Evolutionary conservation across 495 filamentous ascomycete species (phyloP).

Genomic region (Aspergillus homomorphus): DNA sequence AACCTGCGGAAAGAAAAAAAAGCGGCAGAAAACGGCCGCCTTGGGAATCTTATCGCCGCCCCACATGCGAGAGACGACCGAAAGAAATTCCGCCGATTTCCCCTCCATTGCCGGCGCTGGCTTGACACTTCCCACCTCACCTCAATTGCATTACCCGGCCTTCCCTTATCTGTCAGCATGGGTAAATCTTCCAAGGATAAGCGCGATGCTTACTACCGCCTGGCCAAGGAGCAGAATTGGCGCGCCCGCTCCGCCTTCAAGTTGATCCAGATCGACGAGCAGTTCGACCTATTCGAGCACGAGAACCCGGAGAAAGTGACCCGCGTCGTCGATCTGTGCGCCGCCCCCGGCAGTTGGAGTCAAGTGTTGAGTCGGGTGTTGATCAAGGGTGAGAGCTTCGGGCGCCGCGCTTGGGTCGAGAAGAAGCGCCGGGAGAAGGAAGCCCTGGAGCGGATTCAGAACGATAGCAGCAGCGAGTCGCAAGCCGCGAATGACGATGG

Average conservation of each 20-base stretch:
- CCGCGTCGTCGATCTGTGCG: constrained; percentile 94
- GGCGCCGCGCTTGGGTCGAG: constrained; percentile 78
- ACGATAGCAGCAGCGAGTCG: constrained; percentile 11
- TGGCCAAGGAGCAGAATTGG: constrained; percentile 98
- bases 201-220: constrained; percentile 93
- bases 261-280: constrained; percentile 90
- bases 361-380: constrained; percentile 91
- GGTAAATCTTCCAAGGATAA: constrained; percentile 99
- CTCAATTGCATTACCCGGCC: not conserved
- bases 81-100: constrained; percentile 24
- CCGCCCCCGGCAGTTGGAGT: constrained; percentile 93
- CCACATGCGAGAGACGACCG: constrained; percentile 20
- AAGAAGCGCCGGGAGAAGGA: constrained; percentile 59
- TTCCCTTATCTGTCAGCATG: constrained; percentile 50
- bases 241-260: constrained; percentile 96
- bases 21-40: constrained; percentile 41
- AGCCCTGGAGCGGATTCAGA: constrained; percentile 39
- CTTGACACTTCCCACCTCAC: not conserved
- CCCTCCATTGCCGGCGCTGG: constrained; percentile 5
- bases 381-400: constrained; percentile 89
- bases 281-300: constrained; percentile 86
- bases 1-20: constrained; percentile 28
- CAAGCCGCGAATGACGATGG: constrained; percentile 1
- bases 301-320: constrained; percentile 62
- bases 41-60: constrained; percentile 40